Percentiles rank a stretch among this genome's conserved stretches.
Evolutionary conservation across 2,329 filamentous ascomycete genomes (phyloP).

Genomic region (Capronia americana): DNA sequence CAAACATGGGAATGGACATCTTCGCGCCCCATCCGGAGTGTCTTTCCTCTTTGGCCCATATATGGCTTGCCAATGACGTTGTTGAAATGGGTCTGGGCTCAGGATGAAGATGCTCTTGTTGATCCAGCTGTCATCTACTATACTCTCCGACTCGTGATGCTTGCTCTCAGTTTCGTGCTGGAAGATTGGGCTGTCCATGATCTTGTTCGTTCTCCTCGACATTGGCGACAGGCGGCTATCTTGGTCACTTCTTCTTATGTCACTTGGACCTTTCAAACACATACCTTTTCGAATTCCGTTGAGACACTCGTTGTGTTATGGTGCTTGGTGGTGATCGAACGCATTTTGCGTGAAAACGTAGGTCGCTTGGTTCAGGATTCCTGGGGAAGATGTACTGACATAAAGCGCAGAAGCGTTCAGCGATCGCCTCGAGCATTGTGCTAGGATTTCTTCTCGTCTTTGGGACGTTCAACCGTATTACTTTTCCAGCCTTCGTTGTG

Average conservation of each 20-base stretch:
- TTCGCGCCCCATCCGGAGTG: constrained; percentile 85
- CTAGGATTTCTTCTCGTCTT: constrained; percentile 83
- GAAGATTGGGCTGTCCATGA: constrained; percentile 98
- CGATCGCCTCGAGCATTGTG: constrained; percentile 75
- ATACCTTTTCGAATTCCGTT: constrained; percentile 97
- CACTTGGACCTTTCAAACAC: constrained; percentile 97
- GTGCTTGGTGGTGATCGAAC: constrained; percentile 88
- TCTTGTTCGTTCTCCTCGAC: constrained; percentile 75
- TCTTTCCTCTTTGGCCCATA: constrained; percentile 94
- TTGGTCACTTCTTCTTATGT: constrained; percentile 96
- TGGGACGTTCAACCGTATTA: constrained; percentile 95
- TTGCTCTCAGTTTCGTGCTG: constrained; percentile 90
- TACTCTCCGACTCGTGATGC: constrained; percentile 87
- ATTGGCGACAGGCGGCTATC: constrained; percentile 75
- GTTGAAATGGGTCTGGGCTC: constrained; percentile 89
- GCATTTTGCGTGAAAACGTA: constrained; percentile 81
- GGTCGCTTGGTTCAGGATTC: constrained; percentile 40
- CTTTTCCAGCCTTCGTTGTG: constrained; percentile 90
- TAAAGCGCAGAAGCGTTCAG: constrained; percentile 69
- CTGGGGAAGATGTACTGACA: constrained; percentile 12
- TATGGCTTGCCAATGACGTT: constrained; percentile 95
- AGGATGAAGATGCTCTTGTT: constrained; percentile 79
- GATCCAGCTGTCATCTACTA: constrained; percentile 90
- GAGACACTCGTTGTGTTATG: constrained; percentile 92
- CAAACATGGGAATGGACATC: constrained; percentile 96